Evolutionary conservation across 1,284 basidiomycete species (phyloP).

Genomic region (Exobasidium cylindrosporum): DNA sequence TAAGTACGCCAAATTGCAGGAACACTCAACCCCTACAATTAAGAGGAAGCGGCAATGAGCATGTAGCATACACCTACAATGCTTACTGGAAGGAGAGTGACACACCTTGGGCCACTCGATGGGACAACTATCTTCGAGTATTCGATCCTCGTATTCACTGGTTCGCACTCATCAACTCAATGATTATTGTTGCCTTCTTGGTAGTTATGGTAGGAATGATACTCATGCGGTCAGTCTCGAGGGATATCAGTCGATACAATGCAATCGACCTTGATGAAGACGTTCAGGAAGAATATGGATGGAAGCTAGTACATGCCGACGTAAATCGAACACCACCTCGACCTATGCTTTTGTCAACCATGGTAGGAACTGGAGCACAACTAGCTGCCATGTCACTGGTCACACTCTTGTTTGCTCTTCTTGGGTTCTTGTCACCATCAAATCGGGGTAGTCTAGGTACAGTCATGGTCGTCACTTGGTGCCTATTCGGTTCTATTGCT

Average conservation of each 20-base stretch:
- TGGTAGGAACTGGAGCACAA: constrained; percentile 88
- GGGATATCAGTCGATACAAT: constrained; percentile 94
- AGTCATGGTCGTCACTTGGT: constrained; percentile 94
- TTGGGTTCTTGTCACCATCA: constrained; percentile 94
- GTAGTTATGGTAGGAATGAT: constrained; percentile 87
- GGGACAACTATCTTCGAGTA: constrained; percentile 84
- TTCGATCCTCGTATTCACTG: constrained; percentile 61
- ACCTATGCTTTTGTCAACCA: constrained; percentile 71
- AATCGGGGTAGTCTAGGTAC: constrained; percentile 92
- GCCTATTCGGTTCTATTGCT: constrained; percentile 83
- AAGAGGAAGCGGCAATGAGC: neutral
- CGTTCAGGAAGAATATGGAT: constrained; percentile 95
- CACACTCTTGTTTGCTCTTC: constrained; percentile 92
- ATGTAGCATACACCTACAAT: constrained; percentile 84
- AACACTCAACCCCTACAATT: constrained; percentile 1
- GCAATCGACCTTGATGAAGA: constrained; percentile 90
- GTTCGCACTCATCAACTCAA: constrained; percentile 90
- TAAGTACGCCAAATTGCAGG: constrained; percentile 12
- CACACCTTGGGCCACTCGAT: constrained; percentile 74
- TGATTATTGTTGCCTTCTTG: constrained; percentile 70
- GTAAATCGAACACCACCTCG: constrained; percentile 83
- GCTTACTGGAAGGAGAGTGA: constrained; percentile 83
- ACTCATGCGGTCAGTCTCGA: constrained; percentile 76
- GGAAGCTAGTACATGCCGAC: constrained; percentile 95
- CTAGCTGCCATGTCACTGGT: constrained; percentile 82